phyloP scores from a whole-genome alignment of 139 green algal genomes.

The Auxenochlorella protothecoides region DNA sequence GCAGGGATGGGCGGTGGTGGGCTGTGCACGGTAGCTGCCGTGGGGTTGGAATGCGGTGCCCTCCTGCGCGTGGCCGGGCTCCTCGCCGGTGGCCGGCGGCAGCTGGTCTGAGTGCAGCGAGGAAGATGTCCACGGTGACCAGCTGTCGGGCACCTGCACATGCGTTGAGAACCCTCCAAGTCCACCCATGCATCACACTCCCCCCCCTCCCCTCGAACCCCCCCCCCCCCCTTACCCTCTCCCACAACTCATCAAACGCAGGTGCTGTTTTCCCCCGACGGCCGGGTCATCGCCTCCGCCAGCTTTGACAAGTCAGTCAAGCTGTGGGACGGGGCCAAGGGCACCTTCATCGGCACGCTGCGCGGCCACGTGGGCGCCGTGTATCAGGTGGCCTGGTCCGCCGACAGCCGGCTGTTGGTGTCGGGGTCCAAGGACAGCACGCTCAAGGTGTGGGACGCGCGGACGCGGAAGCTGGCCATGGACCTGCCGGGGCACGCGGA shows the following conservation, averaged over 20 bases:
- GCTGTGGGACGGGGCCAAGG: conserved; percentile 89
- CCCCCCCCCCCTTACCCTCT: neutral
- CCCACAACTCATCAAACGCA: conserved; percentile 24
- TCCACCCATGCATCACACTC: too few species aligned
- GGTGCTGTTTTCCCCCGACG: conserved; percentile 92
- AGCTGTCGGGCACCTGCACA: too few species aligned
- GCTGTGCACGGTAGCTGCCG: too few species aligned
- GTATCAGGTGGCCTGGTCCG: conserved; percentile 89
- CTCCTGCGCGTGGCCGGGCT: too few species aligned
- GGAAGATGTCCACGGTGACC: too few species aligned
- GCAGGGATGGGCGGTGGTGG: too few species aligned
- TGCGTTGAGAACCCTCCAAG: too few species aligned
- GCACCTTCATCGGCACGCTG: conserved; percentile 84
- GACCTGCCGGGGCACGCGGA: conserved; percentile 95
- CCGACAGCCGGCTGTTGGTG: conserved; percentile 83
- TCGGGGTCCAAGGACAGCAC: conserved; percentile 92
- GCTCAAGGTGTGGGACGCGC: conserved; percentile 73
- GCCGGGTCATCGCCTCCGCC: conserved; percentile 77
- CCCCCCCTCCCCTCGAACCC: too few species aligned
- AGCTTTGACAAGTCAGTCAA: conserved; percentile 97
- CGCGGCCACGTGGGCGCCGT: conserved; percentile 89
- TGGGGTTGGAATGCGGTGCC: too few species aligned
- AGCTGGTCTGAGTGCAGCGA: too few species aligned
- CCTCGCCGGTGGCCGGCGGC: too few species aligned
- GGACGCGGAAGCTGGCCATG: conserved; percentile 76